These are phyloP conservation scores for Ceratobasidium papillatum DNA, from an alignment of 1,284 basidiomycete species.

Conservation along the genomic window DNA sequence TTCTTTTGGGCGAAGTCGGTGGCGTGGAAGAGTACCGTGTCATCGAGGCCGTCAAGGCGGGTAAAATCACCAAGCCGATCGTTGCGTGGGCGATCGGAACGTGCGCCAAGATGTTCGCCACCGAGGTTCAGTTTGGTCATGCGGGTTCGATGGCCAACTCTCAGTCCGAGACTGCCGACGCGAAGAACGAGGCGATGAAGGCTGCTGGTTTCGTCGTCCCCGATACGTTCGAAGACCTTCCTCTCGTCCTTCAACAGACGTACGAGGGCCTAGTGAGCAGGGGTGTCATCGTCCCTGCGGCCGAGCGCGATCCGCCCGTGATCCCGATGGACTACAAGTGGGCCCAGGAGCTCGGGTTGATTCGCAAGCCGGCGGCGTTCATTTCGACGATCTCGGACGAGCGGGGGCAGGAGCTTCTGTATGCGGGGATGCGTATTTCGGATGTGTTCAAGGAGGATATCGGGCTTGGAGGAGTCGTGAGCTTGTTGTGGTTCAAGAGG, in stretches of 20 bases:
- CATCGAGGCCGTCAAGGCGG: constrained; percentile 95
- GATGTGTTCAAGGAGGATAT: constrained; percentile 99
- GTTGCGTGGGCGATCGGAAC: constrained; percentile 99
- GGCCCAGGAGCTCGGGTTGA: constrained; percentile 97
- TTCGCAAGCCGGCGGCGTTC: constrained; percentile 98
- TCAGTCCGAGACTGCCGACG: constrained; percentile 95
- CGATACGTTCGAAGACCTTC: constrained; percentile 97
- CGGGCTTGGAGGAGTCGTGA: constrained; percentile 96
- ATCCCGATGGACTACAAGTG: constrained; percentile 99
- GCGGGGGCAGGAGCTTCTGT: constrained; percentile 97
- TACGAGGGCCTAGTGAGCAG: constrained; percentile 83
- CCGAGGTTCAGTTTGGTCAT: constrained; percentile 99
- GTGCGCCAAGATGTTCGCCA: constrained; percentile 99
- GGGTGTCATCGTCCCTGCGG: constrained; percentile 76
- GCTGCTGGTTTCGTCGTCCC: constrained; percentile 96
- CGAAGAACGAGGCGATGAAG: constrained; percentile 97
- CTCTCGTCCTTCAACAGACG: constrained; percentile 81
- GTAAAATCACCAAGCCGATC: constrained; percentile 96
- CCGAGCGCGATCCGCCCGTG: constrained; percentile 89
- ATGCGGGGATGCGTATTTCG: constrained; percentile 98
- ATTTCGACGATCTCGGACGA: constrained; percentile 99
- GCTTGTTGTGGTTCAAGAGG: constrained; percentile 97
- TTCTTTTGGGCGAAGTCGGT: constrained; percentile 98
- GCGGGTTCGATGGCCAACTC: constrained; percentile 99
- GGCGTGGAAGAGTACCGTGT: constrained; percentile 99